Evolutionary conservation across 2,329 filamentous ascomycete genomes (phyloP).

Genomic region (Dendryphion nanum): DNA sequence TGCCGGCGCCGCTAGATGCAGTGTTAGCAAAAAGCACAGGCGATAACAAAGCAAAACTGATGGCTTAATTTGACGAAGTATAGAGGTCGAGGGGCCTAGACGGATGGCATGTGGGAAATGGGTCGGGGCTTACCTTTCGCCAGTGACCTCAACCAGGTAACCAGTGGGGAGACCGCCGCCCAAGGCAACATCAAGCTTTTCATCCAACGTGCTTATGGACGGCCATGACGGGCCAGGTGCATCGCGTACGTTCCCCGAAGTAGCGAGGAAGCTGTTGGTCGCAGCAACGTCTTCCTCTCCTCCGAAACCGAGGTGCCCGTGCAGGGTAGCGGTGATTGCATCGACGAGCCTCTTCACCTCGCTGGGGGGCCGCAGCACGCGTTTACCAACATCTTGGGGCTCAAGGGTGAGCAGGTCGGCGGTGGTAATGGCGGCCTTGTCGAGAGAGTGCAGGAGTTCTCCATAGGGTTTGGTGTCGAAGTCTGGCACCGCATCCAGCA

Average conservation of each 20-base stretch:
- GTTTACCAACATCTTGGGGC: conserved; percentile 77
- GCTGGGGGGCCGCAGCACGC: conserved; percentile 75
- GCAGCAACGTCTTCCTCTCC: conserved; percentile 21
- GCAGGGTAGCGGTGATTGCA: conserved; percentile 66
- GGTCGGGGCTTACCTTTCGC: conserved; percentile 65
- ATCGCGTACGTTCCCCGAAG: conserved; percentile 2
- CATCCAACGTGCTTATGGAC: conserved; percentile 78
- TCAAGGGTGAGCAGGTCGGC: conserved; percentile 85
- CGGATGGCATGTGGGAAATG: neutral
- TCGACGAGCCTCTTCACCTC: conserved; percentile 74
- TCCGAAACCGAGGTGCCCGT: conserved; percentile 57
- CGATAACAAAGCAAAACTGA: too few species aligned
- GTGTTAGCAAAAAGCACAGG: conserved; percentile 1
- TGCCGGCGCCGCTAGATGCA: conserved; percentile 70
- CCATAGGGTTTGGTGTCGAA: conserved; percentile 71
- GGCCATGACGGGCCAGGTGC: conserved; percentile 16
- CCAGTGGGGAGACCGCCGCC: conserved; percentile 78
- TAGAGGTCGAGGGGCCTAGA: too few species aligned
- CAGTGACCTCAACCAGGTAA: conserved; percentile 83
- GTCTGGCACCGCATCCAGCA: conserved; percentile 76
- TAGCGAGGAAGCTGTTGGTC: conserved; percentile 16
- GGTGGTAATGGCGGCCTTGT: conserved; percentile 73
- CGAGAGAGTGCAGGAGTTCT: conserved; percentile 75
- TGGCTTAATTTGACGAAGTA: too few species aligned
- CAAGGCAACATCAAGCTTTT: conserved; percentile 66